Base-by-base conservation (phyloP, 1,284 basidiomycete genomes). In the Rhodotorula sp. region DNA sequence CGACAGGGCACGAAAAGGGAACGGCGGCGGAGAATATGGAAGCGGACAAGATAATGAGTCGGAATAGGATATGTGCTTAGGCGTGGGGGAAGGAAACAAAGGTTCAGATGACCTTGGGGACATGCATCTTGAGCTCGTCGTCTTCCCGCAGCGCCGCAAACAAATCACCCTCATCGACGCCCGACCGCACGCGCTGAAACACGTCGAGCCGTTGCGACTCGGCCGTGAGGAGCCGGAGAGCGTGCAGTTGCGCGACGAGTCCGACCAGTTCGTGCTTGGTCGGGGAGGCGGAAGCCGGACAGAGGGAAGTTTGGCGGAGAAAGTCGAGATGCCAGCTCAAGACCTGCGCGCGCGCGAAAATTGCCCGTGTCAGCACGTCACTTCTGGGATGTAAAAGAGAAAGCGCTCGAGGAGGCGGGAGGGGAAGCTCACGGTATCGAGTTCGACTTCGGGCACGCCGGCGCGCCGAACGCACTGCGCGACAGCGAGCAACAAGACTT, bases 401-500 rank as follows among this genome's bases (percentile, higher is more conserved):
- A 63, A 56, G n/a, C 34, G 34, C 29, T 47, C 29, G 52, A 61
- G 29, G 34, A 39, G 39, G 39, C 6, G 39, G 39, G 39, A 43
- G 14, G 10, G 18, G 21, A 21, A 20, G 66, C 77, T 62, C 48
- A 77, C 78, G 34, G 72, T 73, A 34, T 76, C 78, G 46, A 76
- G 67, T 43, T 77, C 76, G n/a, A 78, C 76, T 31, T 79, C 76
- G 3, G 59, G 68, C 16, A 98, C 86, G 31, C 96, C 96, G 72
- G 91, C 89, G 54, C 91, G 85, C 79, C 89, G 88, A 57, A 93
- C 86, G 79, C 91, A 93, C 75, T 90, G 90, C 31, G 97, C 84
- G 52, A 98, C 82, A 1, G 93, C 88, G 14, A 92, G 89, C n/a
- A 97, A 85, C 88, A 97, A 89, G 58, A 96, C 86, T 59, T 91